These are phyloP conservation scores for Cymbidium sinense DNA, from an alignment of 106 monocot species.

Conservation along the genomic window DNA sequence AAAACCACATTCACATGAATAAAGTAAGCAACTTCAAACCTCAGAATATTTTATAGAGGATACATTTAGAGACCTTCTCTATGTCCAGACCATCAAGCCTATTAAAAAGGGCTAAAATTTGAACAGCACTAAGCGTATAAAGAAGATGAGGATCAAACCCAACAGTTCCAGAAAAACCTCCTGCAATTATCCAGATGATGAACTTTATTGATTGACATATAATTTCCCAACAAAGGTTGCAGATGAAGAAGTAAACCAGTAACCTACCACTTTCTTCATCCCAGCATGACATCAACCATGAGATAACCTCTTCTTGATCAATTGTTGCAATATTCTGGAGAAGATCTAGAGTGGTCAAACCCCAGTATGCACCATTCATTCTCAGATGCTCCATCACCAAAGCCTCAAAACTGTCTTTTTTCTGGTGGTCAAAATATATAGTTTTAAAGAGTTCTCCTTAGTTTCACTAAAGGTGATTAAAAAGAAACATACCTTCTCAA, in stretches of 20 bases:
- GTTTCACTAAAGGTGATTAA: background rate
- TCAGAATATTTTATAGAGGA: constrained; percentile 30
- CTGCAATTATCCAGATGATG: constrained; percentile 21
- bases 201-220: background rate
- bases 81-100: constrained; percentile 63
- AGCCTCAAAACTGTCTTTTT: constrained; percentile 73
- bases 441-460: background rate
- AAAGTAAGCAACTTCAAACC: background rate
- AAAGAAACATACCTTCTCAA: constrained; percentile 56
- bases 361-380: constrained; percentile 93
- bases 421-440: constrained; percentile 20
- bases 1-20: background rate
- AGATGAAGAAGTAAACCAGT: background rate
- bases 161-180: constrained; percentile 84
- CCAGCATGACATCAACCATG: constrained; percentile 79
- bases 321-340: constrained; percentile 60
- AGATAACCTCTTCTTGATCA: constrained; percentile 52
- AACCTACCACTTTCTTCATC: constrained; percentile 52
- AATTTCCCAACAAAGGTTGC: background rate
- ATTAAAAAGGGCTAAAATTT: constrained; percentile 74
- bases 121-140: constrained; percentile 87
- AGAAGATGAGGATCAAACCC: constrained; percentile 87
- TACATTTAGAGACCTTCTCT: constrained; percentile 77
- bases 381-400: constrained; percentile 83
- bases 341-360: constrained; percentile 83